A percentile compares a stretch with the other conserved stretches of the same genome.
phyloP scores from a whole-genome alignment of 371 early-diverging fungal species.

The Parasitella parasitica region DNA sequence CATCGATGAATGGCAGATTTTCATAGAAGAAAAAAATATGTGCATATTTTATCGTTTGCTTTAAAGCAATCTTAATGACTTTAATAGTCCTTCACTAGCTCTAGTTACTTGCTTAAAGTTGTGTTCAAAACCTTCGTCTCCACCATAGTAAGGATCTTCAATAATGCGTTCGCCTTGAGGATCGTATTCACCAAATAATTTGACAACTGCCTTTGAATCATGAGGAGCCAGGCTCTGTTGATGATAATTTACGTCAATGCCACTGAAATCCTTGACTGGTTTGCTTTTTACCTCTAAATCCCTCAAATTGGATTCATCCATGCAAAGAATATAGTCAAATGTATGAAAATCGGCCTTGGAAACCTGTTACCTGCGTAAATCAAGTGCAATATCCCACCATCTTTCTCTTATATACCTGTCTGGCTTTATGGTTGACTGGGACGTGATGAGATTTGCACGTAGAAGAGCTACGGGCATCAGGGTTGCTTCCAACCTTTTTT shows the following conservation, averaged over 20 bases:
- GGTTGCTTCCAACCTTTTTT: constrained; percentile 70
- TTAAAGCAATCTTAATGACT: constrained; percentile 27
- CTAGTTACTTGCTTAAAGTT: constrained; percentile 86
- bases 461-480: constrained; percentile 71
- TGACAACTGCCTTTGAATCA: constrained; percentile 48
- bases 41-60: no score
- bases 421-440: constrained; percentile 76
- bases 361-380: constrained; percentile 32
- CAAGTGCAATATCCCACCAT: not conserved
- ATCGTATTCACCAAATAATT: constrained; percentile 89
- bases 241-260: not conserved
- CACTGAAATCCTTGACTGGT: not conserved
- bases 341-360: constrained; percentile 56
- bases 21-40: no score
- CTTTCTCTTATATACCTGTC: constrained; percentile 48
- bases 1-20: not conserved
- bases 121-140: constrained; percentile 78
- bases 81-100: constrained; percentile 49
- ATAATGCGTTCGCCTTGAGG: constrained; percentile 77
- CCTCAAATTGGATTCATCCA: constrained; percentile 78
- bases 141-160: constrained; percentile 90
- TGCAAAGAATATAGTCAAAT: constrained; percentile 89
- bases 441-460: constrained; percentile 80
- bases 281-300: constrained; percentile 59
- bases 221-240: constrained; percentile 31